Conservation (phyloP, 2,329 filamentous ascomycete genomes). For the Elsinoe batatas region DNA sequence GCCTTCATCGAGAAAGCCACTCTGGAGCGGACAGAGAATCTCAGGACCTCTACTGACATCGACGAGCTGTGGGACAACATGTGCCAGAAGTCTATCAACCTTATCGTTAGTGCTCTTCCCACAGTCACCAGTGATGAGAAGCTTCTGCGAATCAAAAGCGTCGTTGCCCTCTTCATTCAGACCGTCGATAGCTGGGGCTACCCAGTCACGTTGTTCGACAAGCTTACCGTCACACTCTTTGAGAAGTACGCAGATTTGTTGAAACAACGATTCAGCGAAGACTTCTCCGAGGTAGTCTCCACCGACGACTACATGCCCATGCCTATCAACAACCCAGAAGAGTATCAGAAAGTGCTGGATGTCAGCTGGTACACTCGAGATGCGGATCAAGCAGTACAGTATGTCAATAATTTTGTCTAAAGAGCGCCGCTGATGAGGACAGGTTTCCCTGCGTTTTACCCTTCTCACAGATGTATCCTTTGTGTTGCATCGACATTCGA, state of each 20-base stretch:
- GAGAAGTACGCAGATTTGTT: slow-evolving; percentile 88
- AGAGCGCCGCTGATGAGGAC: background rate
- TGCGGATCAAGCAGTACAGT: slow-evolving; percentile 46
- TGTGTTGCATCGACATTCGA: slow-evolving; percentile 95
- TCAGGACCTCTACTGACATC: slow-evolving; percentile 79
- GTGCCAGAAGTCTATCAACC: slow-evolving; percentile 74
- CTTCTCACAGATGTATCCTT: slow-evolving; percentile 97
- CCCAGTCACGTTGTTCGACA: slow-evolving; percentile 68
- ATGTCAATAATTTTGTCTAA: background rate
- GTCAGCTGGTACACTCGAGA: slow-evolving; percentile 94
- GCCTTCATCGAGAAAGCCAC: slow-evolving; percentile 94
- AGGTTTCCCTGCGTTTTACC: slow-evolving; percentile 88
- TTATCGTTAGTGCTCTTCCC: slow-evolving; percentile 70
- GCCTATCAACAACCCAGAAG: slow-evolving; percentile 81
- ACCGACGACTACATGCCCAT: slow-evolving; percentile 99
- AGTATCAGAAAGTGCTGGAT: slow-evolving; percentile 91
- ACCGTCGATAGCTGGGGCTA: slow-evolving; percentile 98
- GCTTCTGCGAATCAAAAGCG: slow-evolving; percentile 86
- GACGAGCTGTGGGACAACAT: slow-evolving; percentile 98
- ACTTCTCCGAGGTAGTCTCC: slow-evolving; percentile 84
- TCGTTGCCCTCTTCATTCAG: slow-evolving; percentile 89
- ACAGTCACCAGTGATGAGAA: slow-evolving; percentile 81
- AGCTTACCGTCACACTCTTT: slow-evolving; percentile 78
- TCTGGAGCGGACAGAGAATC: slow-evolving; percentile 72
- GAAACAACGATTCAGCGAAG: slow-evolving; percentile 83